Conservation (phyloP, 257 asterid species). For the Solanum megistacrolobum region DNA sequence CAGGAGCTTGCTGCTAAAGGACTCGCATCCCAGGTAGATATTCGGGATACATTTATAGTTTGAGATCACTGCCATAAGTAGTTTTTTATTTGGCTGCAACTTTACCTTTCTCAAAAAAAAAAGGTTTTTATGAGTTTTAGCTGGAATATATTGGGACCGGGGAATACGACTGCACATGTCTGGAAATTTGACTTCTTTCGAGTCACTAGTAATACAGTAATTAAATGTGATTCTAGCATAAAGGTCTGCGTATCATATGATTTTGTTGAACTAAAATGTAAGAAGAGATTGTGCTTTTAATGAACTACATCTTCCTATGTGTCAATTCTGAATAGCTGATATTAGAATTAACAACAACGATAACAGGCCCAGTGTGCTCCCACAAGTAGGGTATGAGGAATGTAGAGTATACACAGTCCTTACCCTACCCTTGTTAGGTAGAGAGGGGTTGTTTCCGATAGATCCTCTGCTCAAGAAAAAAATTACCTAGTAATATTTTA, state of each 20-base stretch:
- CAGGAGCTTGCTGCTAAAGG: constrained; percentile 81
- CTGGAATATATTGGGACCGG: background rate
- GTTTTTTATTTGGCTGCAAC: background rate
- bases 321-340: background rate
- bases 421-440: background rate
- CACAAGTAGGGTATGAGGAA: background rate
- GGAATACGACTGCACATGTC: background rate
- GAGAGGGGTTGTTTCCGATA: background rate
- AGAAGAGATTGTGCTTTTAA: background rate
- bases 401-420: background rate
- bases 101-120: background rate
- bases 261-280: background rate
- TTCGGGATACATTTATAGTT: background rate
- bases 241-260: background rate
- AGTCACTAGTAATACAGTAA: background rate
- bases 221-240: background rate
- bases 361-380: background rate
- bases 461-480: background rate
- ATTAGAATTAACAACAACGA: background rate
- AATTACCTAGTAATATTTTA: background rate
- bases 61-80: background rate
- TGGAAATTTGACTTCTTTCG: background rate
- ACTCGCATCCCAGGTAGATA: constrained; percentile 66
- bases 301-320: background rate
- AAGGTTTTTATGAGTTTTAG: background rate